These are phyloP conservation scores for Orbilia brochopaga DNA, from an alignment of 2,329 filamentous ascomycete species.

Conservation along the genomic window DNA sequence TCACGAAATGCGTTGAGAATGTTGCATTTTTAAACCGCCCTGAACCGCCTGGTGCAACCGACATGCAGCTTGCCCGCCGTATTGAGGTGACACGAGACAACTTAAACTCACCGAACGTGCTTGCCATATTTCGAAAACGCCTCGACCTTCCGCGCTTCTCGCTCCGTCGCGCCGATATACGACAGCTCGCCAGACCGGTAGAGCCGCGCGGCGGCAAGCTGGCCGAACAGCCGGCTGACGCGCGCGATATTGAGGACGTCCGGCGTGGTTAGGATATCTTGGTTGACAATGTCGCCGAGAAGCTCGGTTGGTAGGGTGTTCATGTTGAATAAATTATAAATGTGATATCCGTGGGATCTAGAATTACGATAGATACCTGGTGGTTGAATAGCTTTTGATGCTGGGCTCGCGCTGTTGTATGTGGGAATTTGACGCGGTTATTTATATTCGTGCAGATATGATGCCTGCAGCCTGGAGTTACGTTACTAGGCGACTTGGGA, in stretches of 20 bases:
- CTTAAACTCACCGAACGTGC: conserved; percentile 46
- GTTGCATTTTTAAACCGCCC: conserved; percentile 30
- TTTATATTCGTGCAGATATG: too few relatives aligned
- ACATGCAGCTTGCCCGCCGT: too few relatives aligned
- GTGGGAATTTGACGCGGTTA: too few relatives aligned
- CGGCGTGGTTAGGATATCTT: conserved; percentile 9
- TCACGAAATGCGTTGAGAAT: conserved; percentile 29
- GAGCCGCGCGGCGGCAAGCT: conserved; percentile 26
- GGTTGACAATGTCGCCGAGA: conserved; percentile 34
- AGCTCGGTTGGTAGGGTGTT: conserved; percentile 25
- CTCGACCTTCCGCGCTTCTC: conserved; percentile 28
- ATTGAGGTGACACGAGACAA: too few relatives aligned
- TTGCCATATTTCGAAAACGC: conserved; percentile 29
- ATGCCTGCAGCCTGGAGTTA: too few relatives aligned
- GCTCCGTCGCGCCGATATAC: conserved; percentile 28
- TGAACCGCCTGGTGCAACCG: background rate
- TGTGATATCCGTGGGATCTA: too few relatives aligned
- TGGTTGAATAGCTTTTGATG: too few relatives aligned
- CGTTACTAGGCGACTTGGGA: too few relatives aligned
- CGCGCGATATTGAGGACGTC: conserved; percentile 31
- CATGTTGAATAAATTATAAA: conserved; percentile 13
- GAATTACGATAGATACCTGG: too few relatives aligned
- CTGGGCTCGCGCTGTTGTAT: too few relatives aligned
- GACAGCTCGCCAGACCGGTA: conserved; percentile 42
- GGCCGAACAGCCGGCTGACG: conserved; percentile 25